These are phyloP conservation scores for Neopestalotiopsis rosae DNA, from an alignment of 2,329 filamentous ascomycete species.

Conservation along the genomic window DNA sequence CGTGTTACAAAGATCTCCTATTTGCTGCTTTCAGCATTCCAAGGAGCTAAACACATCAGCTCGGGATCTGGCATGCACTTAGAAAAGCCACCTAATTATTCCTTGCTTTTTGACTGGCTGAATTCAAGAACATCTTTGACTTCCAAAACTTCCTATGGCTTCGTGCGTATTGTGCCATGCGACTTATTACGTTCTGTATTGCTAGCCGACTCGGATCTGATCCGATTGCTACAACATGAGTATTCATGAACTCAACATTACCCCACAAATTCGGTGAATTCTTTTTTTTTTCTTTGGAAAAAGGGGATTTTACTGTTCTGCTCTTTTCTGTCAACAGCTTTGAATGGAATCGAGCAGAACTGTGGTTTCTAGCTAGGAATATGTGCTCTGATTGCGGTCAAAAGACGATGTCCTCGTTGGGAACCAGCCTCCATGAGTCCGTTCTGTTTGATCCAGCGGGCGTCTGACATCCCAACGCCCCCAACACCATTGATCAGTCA, in stretches of 20 bases:
- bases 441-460: no score
- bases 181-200: no score
- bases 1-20: neutral
- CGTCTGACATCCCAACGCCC: no score
- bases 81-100: neutral
- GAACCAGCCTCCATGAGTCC: no score
- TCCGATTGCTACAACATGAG: neutral
- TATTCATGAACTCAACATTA: neutral
- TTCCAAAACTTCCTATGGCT: neutral
- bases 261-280: neutral
- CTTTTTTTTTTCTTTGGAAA: neutral
- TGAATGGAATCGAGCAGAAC: no score
- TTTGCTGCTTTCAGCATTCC: neutral
- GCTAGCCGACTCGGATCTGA: neutral
- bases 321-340: neutral
- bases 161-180: no score
- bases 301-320: neutral
- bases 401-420: no score
- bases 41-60: neutral
- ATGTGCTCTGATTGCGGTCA: no score
- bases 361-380: no score
- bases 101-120: neutral
- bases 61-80: neutral
- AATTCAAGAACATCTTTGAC: neutral
- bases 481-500: no score